Conservation (phyloP, 192 early-diverging fungal species). For the Backusella tarrabulga region DNA sequence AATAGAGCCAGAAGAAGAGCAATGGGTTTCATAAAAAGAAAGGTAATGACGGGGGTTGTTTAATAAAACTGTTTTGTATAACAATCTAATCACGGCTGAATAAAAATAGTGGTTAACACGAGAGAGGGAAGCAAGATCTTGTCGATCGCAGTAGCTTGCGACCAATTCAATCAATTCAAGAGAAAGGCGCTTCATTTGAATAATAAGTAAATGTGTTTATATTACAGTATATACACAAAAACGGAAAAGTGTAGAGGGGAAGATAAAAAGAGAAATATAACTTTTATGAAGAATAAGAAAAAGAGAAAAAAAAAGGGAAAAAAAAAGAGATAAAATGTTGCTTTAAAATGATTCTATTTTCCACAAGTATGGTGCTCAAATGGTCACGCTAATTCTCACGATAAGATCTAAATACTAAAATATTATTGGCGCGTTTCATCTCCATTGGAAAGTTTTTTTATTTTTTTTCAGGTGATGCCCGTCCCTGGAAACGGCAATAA, state of each 20-base stretch:
- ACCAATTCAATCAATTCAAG: constrained; percentile 5
- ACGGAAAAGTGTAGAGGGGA: background rate
- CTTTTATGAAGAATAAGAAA: background rate
- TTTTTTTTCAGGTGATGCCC: background rate
- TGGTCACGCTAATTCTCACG: constrained; percentile 5
- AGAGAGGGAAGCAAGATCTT: background rate
- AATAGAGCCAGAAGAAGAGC: background rate
- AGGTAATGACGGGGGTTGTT: constrained; percentile 14
- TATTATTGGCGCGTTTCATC: background rate
- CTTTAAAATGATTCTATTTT: background rate
- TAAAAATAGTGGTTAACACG: constrained; percentile 9
- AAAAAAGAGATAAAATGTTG: background rate
- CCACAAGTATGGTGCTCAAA: background rate
- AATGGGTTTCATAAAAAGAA: constrained; percentile 4
- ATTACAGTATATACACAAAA: background rate
- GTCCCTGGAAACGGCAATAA: background rate
- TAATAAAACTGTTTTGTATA: constrained; percentile 8
- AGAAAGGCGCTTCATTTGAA: constrained; percentile 2
- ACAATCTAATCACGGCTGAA: background rate
- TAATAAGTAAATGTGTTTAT: background rate
- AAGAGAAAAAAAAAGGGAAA: background rate
- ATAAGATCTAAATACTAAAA: background rate
- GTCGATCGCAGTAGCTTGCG: background rate
- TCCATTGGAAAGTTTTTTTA: background rate
- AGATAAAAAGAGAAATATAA: background rate